phyloP scores from a whole-genome alignment of 176 grass and related monocot genomes.

The Eragrostis nindensis region DNA sequence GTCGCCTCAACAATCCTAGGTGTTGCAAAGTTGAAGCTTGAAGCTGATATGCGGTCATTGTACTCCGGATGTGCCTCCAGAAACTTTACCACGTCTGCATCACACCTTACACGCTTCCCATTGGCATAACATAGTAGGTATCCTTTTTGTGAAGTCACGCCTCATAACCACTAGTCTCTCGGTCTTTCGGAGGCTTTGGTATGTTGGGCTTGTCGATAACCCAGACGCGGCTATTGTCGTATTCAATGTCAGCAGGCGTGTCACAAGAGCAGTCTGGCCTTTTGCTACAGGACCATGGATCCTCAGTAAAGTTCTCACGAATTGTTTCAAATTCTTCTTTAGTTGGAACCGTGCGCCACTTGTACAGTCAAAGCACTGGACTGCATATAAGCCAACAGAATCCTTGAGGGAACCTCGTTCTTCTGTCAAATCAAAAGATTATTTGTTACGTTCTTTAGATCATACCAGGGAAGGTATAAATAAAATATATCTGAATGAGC shows the following conservation, averaged over 20 bases:
- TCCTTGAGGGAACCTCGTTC: conserved; percentile 49
- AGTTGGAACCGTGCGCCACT: conserved; percentile 70
- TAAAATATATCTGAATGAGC: conserved; percentile 13
- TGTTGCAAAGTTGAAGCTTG: conserved; percentile 71
- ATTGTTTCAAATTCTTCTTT: conserved; percentile 83
- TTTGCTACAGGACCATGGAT: conserved; percentile 81
- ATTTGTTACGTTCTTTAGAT: conserved; percentile 27
- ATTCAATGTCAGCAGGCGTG: conserved; percentile 70
- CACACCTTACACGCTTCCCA: conserved; percentile 66
- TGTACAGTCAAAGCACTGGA: conserved; percentile 77
- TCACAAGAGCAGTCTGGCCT: conserved; percentile 62
- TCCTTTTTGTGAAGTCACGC: conserved; percentile 82
- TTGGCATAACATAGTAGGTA: conserved; percentile 82
- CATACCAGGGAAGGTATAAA: not conserved
- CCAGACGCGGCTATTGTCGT: conserved; percentile 71
- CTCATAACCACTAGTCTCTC: conserved; percentile 77
- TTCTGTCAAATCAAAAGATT: conserved; percentile 46
- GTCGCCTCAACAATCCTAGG: conserved; percentile 78
- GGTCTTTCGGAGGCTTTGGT: conserved; percentile 69
- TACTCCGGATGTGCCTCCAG: conserved; percentile 75
- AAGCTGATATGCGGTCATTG: conserved; percentile 50
- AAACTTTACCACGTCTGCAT: conserved; percentile 75
- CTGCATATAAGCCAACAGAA: conserved; percentile 68
- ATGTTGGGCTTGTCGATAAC: conserved; percentile 84
- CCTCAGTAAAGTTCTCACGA: conserved; percentile 64